Base-by-base conservation (phyloP, 345 rosid genomes). In the Aquilaria malaccensis region DNA sequence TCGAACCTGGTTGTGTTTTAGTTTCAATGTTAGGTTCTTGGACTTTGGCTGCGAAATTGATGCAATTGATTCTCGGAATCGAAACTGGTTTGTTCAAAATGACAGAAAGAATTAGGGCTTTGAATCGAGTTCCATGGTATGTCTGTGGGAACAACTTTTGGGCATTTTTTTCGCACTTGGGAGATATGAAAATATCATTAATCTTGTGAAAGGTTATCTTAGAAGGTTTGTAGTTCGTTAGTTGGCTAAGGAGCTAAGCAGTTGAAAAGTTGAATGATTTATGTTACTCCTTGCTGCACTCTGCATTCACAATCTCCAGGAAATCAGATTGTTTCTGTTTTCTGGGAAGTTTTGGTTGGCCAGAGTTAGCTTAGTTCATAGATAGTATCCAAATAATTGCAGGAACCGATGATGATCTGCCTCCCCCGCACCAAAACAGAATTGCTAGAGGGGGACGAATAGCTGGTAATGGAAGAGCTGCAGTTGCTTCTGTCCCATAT, bases 361-460 rank as follows among this genome's bases (percentile, higher is more conserved):
- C 46, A 14, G 5, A 43, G 11, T 14, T 15, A 7, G 13, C 46
- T 58, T 58, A 58, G 31, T 31, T 41, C 14, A 6, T 13, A 22
- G 50, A 37, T 58, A 32, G 10, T 56, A 51, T 30, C 45, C 33
- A 56, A 59, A 58, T 30, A 46, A 61, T 32, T 85, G 64, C 83
- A 89, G 96, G 96, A 65, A 86, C 96, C 30, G 96, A 89, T 74
- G 94, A 89, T 58, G 96, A 89, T 76, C 75, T 89, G 49, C 90
- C 93, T 52, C 96, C 96, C 13, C 69, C 89, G 37, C 87, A 86
- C 72, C 83, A 75, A 59, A 77, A 74, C 65, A 84, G 87, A 65
- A 78, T 86, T 29, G 79, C 83, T 52, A 60, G 85, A 81, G 86
- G 85, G 22, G 87, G 85, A 2, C 87, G 79, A 31, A 69, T 78